These are phyloP conservation scores for Verticillium nubilum DNA, from an alignment of 2,329 filamentous ascomycete genomes.

Conservation along the genomic window DNA sequence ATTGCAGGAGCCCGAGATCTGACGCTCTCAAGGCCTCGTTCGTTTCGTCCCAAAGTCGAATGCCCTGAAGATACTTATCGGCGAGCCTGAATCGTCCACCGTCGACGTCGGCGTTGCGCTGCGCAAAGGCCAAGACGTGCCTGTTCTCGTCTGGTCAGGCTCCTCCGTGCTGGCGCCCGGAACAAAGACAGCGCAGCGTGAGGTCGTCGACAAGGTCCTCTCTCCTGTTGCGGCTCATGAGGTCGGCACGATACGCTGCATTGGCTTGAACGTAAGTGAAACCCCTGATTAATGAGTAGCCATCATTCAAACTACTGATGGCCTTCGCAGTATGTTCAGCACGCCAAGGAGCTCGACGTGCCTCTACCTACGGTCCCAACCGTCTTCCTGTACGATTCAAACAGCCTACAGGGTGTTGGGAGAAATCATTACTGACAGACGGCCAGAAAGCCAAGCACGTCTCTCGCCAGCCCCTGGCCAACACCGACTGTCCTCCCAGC, in stretches of 20 bases:
- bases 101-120: conserved; percentile 54
- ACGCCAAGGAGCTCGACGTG: conserved; percentile 43
- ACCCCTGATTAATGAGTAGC: conserved; percentile 12
- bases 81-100: conserved; percentile 45
- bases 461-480: conserved; percentile 49
- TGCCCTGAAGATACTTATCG: conserved; percentile 43
- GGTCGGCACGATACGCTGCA: conserved; percentile 34
- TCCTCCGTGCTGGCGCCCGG: conserved; percentile 52
- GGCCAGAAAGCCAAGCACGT: conserved; percentile 42
- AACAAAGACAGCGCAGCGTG: conserved; percentile 38
- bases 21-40: conserved; percentile 42
- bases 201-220: conserved; percentile 40
- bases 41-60: conserved; percentile 51
- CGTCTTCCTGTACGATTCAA: conserved; percentile 39
- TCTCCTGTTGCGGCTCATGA: conserved; percentile 30
- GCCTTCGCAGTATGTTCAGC: conserved; percentile 24
- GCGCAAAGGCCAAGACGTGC: conserved; percentile 49
- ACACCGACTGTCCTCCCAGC: conserved; percentile 47
- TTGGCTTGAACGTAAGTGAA: conserved; percentile 46
- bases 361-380: conserved; percentile 48
- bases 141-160: conserved; percentile 52
- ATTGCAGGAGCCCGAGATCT: too few relatives aligned
- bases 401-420: too few relatives aligned
- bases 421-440: background rate
- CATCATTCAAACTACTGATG: background rate